Percentiles rank a stretch among this genome's conserved stretches.
These are phyloP conservation scores for Cenchrus purpureus DNA, from an alignment of 176 grass and related monocot genomes.

Conservation along the genomic window DNA sequence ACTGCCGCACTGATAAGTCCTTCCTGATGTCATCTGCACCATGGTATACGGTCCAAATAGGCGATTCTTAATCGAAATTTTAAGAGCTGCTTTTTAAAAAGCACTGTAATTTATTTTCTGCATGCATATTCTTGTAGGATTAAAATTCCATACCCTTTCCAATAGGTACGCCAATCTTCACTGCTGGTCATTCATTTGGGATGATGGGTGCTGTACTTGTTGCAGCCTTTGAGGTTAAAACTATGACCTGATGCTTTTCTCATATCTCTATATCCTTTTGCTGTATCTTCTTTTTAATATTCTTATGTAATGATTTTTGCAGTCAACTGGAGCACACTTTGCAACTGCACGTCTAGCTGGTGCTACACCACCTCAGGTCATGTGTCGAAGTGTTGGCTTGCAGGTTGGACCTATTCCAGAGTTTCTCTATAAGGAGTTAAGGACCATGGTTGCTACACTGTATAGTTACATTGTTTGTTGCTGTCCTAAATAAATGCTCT, in stretches of 20 bases:
- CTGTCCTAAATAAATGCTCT: not conserved
- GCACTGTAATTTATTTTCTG: constrained; percentile 30
- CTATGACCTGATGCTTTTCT: constrained; percentile 14
- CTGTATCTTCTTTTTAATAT: constrained; percentile 31
- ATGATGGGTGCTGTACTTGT: constrained; percentile 99
- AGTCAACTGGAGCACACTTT: constrained; percentile 93
- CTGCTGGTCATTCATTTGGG: constrained; percentile 92
- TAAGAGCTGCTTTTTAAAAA: not conserved
- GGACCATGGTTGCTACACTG: not conserved
- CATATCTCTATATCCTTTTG: not conserved
- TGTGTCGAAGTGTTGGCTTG: constrained; percentile 90
- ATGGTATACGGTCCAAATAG: constrained; percentile 63
- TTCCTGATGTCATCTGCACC: constrained; percentile 87
- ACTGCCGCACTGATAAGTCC: constrained; percentile 87
- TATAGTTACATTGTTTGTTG: not conserved
- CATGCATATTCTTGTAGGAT: constrained; percentile 69
- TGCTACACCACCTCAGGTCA: constrained; percentile 82
- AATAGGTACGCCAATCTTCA: constrained; percentile 93
- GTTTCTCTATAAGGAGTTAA: not conserved
- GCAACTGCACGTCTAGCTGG: constrained; percentile 91
- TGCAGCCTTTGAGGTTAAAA: constrained; percentile 84
- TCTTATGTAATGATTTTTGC: constrained; percentile 24
- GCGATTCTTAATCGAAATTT: constrained; percentile 21
- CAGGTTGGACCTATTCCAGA: constrained; percentile 61
- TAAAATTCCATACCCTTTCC: constrained; percentile 89